Evolutionary conservation across 108 stramenopile species (phyloP).

Genomic region (Skeletonema grethae): DNA sequence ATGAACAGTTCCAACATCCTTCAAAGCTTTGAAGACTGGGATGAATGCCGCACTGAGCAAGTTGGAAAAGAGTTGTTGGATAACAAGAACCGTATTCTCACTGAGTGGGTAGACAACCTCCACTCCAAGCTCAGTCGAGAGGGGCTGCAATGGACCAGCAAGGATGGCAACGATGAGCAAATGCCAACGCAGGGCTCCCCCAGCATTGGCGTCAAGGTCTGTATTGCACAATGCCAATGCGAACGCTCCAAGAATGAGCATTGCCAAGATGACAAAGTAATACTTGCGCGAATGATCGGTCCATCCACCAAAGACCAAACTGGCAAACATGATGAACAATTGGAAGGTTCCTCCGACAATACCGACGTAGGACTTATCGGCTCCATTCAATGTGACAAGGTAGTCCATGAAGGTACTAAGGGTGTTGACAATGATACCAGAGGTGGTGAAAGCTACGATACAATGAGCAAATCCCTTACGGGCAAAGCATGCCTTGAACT

Average conservation of each 20-base stretch:
- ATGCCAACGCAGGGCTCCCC: constrained; percentile 69
- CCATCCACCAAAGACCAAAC: constrained; percentile 80
- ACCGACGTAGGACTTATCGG: constrained; percentile 77
- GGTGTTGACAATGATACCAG: constrained; percentile 88
- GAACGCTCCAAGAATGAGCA: constrained; percentile 87
- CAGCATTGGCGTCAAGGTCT: constrained; percentile 75
- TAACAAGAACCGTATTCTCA: constrained; percentile 91
- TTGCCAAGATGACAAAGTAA: constrained; percentile 78
- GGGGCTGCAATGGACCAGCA: constrained; percentile 90
- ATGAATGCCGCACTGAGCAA: constrained; percentile 85
- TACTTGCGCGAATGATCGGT: constrained; percentile 85
- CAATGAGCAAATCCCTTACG: constrained; percentile 81
- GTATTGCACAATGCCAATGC: constrained; percentile 85
- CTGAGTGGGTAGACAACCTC: constrained; percentile 87
- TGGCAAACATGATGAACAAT: constrained; percentile 86
- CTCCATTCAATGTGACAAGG: constrained; percentile 83
- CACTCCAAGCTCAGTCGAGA: constrained; percentile 88
- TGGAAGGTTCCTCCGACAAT: constrained; percentile 89
- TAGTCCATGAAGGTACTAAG: constrained; percentile 92
- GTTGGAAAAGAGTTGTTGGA: constrained; percentile 91
- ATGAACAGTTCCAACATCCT: constrained; percentile 60
- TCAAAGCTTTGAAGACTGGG: constrained; percentile 83
- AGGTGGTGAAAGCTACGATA: constrained; percentile 81
- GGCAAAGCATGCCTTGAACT: constrained; percentile 77
- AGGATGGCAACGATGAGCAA: constrained; percentile 79